These are phyloP conservation scores for Xylaria sp. DNA, from an alignment of 2,329 filamentous ascomycete genomes.

Conservation along the genomic window DNA sequence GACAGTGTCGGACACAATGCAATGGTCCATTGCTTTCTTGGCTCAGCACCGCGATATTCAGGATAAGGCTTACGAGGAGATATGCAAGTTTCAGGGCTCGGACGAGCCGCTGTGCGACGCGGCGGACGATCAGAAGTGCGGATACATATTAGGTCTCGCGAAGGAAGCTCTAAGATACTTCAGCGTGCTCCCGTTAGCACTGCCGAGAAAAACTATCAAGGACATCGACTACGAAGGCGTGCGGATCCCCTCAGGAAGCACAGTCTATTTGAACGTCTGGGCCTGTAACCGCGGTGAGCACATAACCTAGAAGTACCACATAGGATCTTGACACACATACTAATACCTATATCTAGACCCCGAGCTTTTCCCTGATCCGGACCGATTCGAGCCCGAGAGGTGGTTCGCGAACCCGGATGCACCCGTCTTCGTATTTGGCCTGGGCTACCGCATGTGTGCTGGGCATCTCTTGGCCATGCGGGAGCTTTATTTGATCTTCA, in stretches of 20 bases:
- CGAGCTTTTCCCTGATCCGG: conserved; percentile 44
- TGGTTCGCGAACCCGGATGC: conserved; percentile 46
- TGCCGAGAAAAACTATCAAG: conserved; percentile 77
- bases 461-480: conserved; percentile 47
- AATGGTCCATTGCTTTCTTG: conserved; percentile 82
- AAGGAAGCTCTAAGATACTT: conserved; percentile 84
- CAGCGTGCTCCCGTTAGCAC: conserved; percentile 81
- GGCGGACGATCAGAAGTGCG: conserved; percentile 80
- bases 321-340: conserved; percentile 1
- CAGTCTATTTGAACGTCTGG: conserved; percentile 74
- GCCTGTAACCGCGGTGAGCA: conserved; percentile 47
- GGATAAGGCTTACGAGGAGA: conserved; percentile 74
- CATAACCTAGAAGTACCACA: background rate
- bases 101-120: conserved; percentile 67
- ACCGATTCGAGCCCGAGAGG: conserved; percentile 44
- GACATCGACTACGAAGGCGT: conserved; percentile 76
- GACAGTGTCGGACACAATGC: conserved; percentile 81
- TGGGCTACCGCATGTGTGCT: conserved; percentile 48
- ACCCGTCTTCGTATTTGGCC: conserved; percentile 45
- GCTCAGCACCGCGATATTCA: conserved; percentile 76
- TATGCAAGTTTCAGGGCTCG: conserved; percentile 53
- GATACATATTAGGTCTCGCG: conserved; percentile 80
- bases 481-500: conserved; percentile 48
- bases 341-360: conserved; percentile 35
- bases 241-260: conserved; percentile 78